Evolutionary conservation across 2,329 filamentous ascomycete genomes (phyloP), one percentile per base, ranked within the genome.

Genomic region (Neocucurbitaria cava): DNA sequence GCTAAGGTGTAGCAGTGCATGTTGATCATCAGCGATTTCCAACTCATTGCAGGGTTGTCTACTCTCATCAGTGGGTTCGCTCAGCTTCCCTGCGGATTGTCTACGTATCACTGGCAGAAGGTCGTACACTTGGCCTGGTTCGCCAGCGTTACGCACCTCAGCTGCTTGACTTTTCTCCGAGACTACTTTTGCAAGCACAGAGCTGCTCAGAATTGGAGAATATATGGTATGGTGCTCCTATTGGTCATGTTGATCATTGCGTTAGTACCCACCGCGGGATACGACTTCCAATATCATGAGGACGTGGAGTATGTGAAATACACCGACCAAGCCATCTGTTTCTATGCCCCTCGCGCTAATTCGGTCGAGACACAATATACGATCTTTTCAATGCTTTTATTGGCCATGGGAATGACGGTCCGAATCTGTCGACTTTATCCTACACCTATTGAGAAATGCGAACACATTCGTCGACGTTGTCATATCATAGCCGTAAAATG

Each of bases 21-120:
- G 44, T 54, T 58, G 15, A 51, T 49, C 1, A 56, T 62, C 42
- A 60, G 59, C 40, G 61, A 64, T 26, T 38, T 60, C 8, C 59
- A 64, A 39, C 20, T 62, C 3, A 39, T 64, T 5, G 58, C 61
- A 2, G 58, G 59, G 1, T 35, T 62, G 1, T 58, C 59, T 2
- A 64, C 62, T 21, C 13, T 64, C 11, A 62, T 58, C 2, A 58
- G 56, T 36, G 61, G 58, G 2, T 64, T 54, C 21, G 33, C 56
- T 9, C 61, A 62, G 42, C 26, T 64, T 1, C 46, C 35, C 8
- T 55, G 49, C 15, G 52, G 61, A 3, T 47, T 64, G 2, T 62
- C 61, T 4, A 46, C 33, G 9, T 64, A 62, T 18, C 61, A 64
- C 30, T 62, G 56, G 54, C 56, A 60, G 24, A 51, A 47, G 15